Evolutionary conservation across 164 flowering plant genomes (phyloP), one percentile per base, ranked within the genome.

Genomic region (Tetracentron sinense): DNA sequence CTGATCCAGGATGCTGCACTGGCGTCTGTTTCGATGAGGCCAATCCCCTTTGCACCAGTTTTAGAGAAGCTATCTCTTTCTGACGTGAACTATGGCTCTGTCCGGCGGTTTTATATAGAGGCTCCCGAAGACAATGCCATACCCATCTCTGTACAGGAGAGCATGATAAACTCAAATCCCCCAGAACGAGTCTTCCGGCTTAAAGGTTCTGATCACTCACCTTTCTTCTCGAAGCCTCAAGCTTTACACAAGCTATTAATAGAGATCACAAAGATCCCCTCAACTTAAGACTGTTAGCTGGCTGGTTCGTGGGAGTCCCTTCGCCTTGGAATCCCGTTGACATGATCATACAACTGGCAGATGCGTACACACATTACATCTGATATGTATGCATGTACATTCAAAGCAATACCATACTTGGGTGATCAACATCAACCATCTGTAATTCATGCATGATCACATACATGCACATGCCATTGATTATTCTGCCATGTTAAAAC

Each of bases 151-250:
- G 42, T 86, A 14, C 99, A 94, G 60, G 87, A 91, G 50, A 69
- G 61, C 72, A 83, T 94, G 86, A 73, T 88, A 65, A 78, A 78
- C 38, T 44, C 80, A 33, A 79, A 71, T 64, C 88, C 92, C 11
- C 97, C 99, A 4, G 96, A 94, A 60, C 69, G 42, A 55, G 92
- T 91, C 12, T 89, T 86, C 69, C 79, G 79, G 19, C 62, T 94
- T 2, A 94, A 88, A 77, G 99, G 99, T 20, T 76, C 93, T 44
- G 99, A 94, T 71, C 99, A 94, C 75, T 86, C 96, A 3, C 99
- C 99, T 6, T 94, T 94, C 74, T 89, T 94, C 78, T 94, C 99
- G 25, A 94, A 87, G 80, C 96, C 99, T 57, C 99, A 89, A 73
- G 89, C 92, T 27, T 65, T 94, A 4, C 96, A 94, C 82, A 94